Conservation (phyloP, 768 basidiomycete species). For the Podaxis sp. region DNA sequence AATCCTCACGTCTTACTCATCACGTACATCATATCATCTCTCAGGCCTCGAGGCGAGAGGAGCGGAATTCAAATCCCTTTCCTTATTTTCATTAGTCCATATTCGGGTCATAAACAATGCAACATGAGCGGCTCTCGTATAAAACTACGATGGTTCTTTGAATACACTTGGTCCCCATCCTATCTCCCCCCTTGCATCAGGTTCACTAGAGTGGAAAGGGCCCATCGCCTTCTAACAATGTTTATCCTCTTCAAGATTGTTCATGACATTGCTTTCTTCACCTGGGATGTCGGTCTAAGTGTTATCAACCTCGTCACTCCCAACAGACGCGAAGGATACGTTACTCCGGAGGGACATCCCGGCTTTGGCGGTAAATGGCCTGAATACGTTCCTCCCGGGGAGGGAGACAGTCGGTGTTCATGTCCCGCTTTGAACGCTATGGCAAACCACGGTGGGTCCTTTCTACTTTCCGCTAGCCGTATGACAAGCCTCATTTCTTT, state of each 20-base stretch:
- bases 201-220: neutral
- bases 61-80: too few species aligned
- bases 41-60: too few species aligned
- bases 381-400: slow-evolving; percentile 53
- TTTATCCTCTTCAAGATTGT: slow-evolving; percentile 11
- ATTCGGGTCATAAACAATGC: too few species aligned
- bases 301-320: slow-evolving; percentile 52
- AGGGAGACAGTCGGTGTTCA: slow-evolving; percentile 68
- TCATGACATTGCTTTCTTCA: slow-evolving; percentile 21
- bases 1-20: too few species aligned
- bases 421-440: slow-evolving; percentile 80
- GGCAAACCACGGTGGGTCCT: slow-evolving; percentile 72
- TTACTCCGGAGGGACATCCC: slow-evolving; percentile 53
- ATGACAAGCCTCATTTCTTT: neutral
- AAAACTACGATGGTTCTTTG: too few species aligned
- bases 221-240: neutral
- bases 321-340: slow-evolving; percentile 49
- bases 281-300: slow-evolving; percentile 54
- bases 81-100: too few species aligned
- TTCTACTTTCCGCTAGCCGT: neutral
- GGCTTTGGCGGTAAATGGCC: slow-evolving; percentile 70
- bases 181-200: neutral
- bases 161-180: neutral
- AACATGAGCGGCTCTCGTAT: too few species aligned
- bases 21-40: too few species aligned